Percentiles rank a stretch among this genome's conserved stretches.
Evolutionary conservation across 352 stramenopile species (phyloP).

Genomic region (Globisporangium perplexum): DNA sequence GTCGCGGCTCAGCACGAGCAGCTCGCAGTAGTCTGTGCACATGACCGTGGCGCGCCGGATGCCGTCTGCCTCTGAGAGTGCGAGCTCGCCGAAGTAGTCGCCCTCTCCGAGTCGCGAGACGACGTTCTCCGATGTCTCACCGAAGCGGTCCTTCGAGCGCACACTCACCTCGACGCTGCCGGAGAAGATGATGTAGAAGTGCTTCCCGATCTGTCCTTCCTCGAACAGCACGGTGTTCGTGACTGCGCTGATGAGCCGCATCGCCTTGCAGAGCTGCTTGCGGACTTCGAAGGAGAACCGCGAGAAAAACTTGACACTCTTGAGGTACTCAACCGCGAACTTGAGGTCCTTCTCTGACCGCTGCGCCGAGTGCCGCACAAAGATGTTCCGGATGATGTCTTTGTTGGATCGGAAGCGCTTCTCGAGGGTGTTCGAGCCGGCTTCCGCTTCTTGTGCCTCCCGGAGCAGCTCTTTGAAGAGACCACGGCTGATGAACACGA

Average conservation of each 20-base stretch:
- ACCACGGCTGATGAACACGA: slow-evolving; percentile 62
- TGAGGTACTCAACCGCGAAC: slow-evolving; percentile 81
- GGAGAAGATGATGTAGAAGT: slow-evolving; percentile 85
- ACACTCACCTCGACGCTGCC: slow-evolving; percentile 69
- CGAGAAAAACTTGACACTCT: slow-evolving; percentile 85
- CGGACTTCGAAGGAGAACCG: slow-evolving; percentile 83
- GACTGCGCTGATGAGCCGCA: slow-evolving; percentile 69
- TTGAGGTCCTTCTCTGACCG: slow-evolving; percentile 82
- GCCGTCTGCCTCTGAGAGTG: slow-evolving; percentile 58
- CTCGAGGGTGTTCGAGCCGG: slow-evolving; percentile 39
- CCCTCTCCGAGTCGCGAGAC: slow-evolving; percentile 60
- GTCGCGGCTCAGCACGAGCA: slow-evolving; percentile 70
- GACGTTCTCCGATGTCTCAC: slow-evolving; percentile 56
- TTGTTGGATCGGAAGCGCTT: slow-evolving; percentile 84
- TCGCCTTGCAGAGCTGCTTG: slow-evolving; percentile 79
- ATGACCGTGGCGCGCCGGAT: slow-evolving; percentile 65
- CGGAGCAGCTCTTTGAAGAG: slow-evolving; percentile 65
- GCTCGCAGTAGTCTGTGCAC: slow-evolving; percentile 67
- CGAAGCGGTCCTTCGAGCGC: slow-evolving; percentile 65
- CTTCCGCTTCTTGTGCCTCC: slow-evolving; percentile 47
- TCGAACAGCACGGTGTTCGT: slow-evolving; percentile 80
- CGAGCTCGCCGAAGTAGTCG: slow-evolving; percentile 77
- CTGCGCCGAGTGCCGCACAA: slow-evolving; percentile 56
- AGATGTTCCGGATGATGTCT: slow-evolving; percentile 84
- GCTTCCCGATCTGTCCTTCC: slow-evolving; percentile 65